Evolutionary conservation across 306 rosid species (phyloP), one percentile per base, ranked within the genome.

Genomic region (Heteromeles arbutifolia): DNA sequence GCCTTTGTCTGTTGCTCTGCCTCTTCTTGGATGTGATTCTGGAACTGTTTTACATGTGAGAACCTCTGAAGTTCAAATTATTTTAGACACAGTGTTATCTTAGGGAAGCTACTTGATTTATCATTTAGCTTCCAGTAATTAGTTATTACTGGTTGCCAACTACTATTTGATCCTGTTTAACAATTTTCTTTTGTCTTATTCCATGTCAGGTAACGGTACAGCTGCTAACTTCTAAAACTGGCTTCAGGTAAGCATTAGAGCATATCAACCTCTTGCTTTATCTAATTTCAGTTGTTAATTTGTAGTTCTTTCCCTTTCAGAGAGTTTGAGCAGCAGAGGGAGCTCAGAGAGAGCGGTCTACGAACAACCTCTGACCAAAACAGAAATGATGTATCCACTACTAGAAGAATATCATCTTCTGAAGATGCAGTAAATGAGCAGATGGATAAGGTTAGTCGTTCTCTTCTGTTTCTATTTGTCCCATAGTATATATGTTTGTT

Each of bases 261-360:
- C 79, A 77, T 71, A 79, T 82, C 71, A 61, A 45, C 28, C 80
- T 70, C 71, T 67, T 85, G 67, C 73, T 82, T 64, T 75, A 75
- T 76, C 68, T 52, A 57, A 68, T 78, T 82, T 77, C 61, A 76
- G n/a, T 52, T 45, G 63, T 79, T 84, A 66, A 86, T 74, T 74
- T 76, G 69, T 80, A 58, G 70, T 82, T 77, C 48, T 69, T 76
- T 63, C 81, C 72, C 70, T 88, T 87, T 79, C 88, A 96, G 99
- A 86, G 99, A 96, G 86, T 96, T 96, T 86, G 99, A 96, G 88
- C 99, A 86, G 82, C 99, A 96, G 82, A 92, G 99, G 86, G 99
- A 96, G 86, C 98, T 89, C 72, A 85, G 97, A 82, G 99, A 96
- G 89, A 92, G 81, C 70, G 98, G 98, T 72, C 88, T 92, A n/a